Conservation (phyloP, 257 asterid genomes). For the Solanum lycopersicoides region DNA sequence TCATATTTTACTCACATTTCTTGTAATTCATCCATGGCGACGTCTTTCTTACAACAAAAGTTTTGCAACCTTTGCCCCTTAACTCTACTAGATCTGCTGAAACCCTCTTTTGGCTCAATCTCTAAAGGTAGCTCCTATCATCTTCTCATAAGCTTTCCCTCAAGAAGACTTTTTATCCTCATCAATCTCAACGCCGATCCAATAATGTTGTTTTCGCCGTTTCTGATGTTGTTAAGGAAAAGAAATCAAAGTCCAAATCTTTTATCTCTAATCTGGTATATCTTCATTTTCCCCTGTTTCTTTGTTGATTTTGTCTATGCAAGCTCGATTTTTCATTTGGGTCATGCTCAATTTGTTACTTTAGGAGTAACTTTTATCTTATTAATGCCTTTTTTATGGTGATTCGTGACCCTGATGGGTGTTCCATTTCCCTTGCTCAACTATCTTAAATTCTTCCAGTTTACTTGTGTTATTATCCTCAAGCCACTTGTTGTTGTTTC, state of each 20-base stretch:
- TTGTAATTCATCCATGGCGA: slow-evolving; percentile 26
- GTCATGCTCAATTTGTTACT: neutral
- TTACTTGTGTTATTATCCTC: neutral
- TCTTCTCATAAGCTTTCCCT: slow-evolving; percentile 27
- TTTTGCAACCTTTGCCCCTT: slow-evolving; percentile 35
- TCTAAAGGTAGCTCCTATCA: slow-evolving; percentile 1
- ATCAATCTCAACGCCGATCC: slow-evolving; percentile 31
- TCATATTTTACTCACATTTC: neutral
- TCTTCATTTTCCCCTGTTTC: neutral
- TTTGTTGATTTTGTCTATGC: neutral
- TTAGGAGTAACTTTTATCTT: neutral
- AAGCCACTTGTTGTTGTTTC: neutral
- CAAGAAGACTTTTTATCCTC: slow-evolving; percentile 7
- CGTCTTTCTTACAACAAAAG: slow-evolving; percentile 47
- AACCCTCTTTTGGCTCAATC: slow-evolving; percentile 22
- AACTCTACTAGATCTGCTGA: slow-evolving; percentile 58
- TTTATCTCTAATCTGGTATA: slow-evolving; percentile 43
- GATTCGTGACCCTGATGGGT: slow-evolving; percentile 90
- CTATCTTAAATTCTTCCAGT: neutral
- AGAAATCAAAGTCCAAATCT: slow-evolving; percentile 43
- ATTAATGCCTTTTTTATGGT: neutral
- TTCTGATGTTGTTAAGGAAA: slow-evolving; percentile 70
- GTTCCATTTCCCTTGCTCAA: neutral
- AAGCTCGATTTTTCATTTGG: neutral
- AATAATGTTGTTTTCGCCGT: slow-evolving; percentile 44